These are phyloP conservation scores for Penicillium fimorum DNA, from an alignment of 495 filamentous ascomycete species.

Conservation along the genomic window DNA sequence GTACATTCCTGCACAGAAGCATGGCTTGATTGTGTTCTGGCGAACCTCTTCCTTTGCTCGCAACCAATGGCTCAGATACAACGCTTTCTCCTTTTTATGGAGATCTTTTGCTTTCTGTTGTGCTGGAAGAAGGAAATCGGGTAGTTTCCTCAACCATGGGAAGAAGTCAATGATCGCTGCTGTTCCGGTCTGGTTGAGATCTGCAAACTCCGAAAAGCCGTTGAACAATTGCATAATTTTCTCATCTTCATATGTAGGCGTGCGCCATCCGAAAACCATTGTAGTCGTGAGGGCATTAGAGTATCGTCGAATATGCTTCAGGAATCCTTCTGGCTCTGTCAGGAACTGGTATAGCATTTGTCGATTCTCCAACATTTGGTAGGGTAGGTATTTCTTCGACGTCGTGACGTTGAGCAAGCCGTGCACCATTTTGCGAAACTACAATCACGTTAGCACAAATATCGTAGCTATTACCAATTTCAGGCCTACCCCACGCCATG, in stretches of 20 bases:
- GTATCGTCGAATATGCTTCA: constrained; percentile 54
- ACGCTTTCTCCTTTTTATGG: constrained; percentile 27
- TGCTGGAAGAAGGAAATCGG: constrained; percentile 27
- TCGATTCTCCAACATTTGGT: constrained; percentile 42
- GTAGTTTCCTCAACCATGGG: constrained; percentile 29
- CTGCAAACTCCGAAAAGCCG: constrained; percentile 49
- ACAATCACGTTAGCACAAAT: constrained; percentile 1
- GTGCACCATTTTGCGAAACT: constrained; percentile 40
- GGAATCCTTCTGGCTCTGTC: constrained; percentile 36
- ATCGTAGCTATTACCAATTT: not conserved
- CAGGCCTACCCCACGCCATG: constrained; percentile 24
- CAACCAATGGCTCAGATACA: constrained; percentile 42
- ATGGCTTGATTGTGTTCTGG: constrained; percentile 30
- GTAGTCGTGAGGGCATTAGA: constrained; percentile 54
- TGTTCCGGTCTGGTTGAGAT: constrained; percentile 40
- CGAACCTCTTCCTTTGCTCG: constrained; percentile 32
- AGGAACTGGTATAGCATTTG: constrained; percentile 30
- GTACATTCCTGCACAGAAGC: constrained; percentile 36
- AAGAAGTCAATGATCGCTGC: constrained; percentile 35
- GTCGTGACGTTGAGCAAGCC: constrained; percentile 28
- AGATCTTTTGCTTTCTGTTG: constrained; percentile 40
- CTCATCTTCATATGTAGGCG: constrained; percentile 45
- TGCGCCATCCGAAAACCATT: constrained; percentile 56
- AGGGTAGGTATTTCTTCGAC: constrained; percentile 38
- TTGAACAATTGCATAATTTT: constrained; percentile 54